Evolutionary conservation across 73 alveolate species (phyloP).

Genomic region (Effrenium voratum): DNA sequence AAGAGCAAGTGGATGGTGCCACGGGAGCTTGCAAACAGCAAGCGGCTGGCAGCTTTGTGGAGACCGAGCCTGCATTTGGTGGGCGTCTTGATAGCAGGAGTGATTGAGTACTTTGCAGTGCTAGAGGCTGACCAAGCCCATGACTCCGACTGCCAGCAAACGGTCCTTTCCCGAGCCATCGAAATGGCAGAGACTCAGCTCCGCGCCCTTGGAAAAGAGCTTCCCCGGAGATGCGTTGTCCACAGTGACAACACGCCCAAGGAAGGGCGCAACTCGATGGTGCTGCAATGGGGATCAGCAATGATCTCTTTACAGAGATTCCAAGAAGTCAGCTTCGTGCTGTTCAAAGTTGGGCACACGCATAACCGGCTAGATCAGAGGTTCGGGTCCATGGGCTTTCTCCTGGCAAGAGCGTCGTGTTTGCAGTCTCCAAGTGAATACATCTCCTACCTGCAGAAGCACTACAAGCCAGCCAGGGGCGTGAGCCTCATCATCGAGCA

Average conservation of each 20-base stretch:
- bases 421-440: background rate
- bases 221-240: background rate
- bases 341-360: background rate
- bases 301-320: background rate
- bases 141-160: background rate
- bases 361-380: conserved; percentile 15
- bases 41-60: background rate
- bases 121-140: background rate
- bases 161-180: background rate
- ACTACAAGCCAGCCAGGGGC: background rate
- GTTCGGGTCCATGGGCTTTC: too few relatives aligned
- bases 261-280: background rate
- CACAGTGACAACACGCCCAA: conserved; percentile 1
- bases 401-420: background rate
- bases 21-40: background rate
- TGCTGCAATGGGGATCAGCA: background rate
- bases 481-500: background rate
- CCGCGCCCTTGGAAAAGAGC: background rate
- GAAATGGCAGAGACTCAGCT: background rate
- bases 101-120: background rate
- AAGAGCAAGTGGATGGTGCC: background rate
- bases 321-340: background rate
- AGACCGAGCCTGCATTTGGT: background rate
- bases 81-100: background rate
- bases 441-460: background rate